phyloP scores from a whole-genome alignment of 2,329 filamentous ascomycete genomes.

The Ophiostoma tasmaniense region DNA sequence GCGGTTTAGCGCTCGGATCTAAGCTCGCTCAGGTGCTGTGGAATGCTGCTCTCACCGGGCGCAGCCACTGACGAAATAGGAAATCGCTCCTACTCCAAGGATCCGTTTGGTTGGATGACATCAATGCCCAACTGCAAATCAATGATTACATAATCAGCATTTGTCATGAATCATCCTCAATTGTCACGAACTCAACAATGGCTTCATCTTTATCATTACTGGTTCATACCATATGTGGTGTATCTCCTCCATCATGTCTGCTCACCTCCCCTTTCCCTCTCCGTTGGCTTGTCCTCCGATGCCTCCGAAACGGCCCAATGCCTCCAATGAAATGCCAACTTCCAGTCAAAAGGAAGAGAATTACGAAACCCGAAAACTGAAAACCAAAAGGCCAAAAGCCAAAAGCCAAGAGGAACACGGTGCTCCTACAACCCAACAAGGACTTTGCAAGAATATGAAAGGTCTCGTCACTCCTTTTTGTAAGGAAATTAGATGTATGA shows the following conservation, averaged over 20 bases:
- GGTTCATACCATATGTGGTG: neutral
- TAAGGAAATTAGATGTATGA: neutral
- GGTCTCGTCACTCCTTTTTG: neutral
- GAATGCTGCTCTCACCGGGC: neutral
- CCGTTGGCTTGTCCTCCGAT: neutral
- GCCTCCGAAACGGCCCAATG: neutral
- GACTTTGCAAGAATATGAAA: neutral
- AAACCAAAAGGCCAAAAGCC: neutral
- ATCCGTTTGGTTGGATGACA: neutral
- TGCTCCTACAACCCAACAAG: neutral
- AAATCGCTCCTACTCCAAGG: neutral
- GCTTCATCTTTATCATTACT: constrained; percentile 6
- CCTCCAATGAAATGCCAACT: neutral
- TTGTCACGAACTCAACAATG: neutral
- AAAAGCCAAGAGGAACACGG: neutral
- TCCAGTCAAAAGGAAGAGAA: neutral
- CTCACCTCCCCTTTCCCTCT: neutral
- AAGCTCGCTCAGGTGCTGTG: neutral
- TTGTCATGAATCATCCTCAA: neutral
- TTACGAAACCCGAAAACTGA: no score
- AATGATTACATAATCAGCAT: neutral
- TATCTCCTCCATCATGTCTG: neutral
- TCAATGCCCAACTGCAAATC: neutral
- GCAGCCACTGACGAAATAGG: constrained; percentile 8
- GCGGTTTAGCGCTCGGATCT: constrained; percentile 8